phyloP scores from a whole-genome alignment of 2,329 filamentous ascomycete genomes.

The Tolypocladium pustulatum region DNA sequence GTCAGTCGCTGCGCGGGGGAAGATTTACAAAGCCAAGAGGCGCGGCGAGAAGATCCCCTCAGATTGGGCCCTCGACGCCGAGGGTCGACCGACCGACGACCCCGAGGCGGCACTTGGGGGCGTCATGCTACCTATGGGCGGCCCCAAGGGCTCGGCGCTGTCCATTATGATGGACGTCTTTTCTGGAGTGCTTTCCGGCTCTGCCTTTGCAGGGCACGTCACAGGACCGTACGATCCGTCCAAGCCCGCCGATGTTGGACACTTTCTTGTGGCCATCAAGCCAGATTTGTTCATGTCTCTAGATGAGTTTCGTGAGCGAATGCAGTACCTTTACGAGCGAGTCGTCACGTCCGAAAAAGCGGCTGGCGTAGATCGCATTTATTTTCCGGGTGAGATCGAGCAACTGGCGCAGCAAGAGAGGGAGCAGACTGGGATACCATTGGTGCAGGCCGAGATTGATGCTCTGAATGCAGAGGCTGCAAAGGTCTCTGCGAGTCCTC shows the following conservation, averaged over 20 bases:
- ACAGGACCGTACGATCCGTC: slow-evolving; percentile 66
- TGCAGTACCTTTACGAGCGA: slow-evolving; percentile 43
- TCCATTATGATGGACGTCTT: slow-evolving; percentile 87
- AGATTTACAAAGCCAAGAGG: slow-evolving; percentile 60
- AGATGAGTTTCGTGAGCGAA: slow-evolving; percentile 56
- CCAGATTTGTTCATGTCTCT: slow-evolving; percentile 64
- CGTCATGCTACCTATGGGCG: slow-evolving; percentile 80
- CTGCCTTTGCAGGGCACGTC: slow-evolving; percentile 69
- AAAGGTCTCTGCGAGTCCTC: slow-evolving; percentile 23
- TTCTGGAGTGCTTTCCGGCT: slow-evolving; percentile 66
- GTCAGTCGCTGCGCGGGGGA: slow-evolving; percentile 58
- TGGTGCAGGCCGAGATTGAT: slow-evolving; percentile 45
- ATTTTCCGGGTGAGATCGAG: slow-evolving; percentile 54
- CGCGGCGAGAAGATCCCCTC: slow-evolving; percentile 58
- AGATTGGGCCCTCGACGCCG: slow-evolving; percentile 65
- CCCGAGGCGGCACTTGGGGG: slow-evolving; percentile 60
- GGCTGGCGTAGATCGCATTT: slow-evolving; percentile 45
- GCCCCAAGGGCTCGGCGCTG: slow-evolving; percentile 68
- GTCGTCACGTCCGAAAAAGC: slow-evolving; percentile 45
- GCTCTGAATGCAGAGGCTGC: slow-evolving; percentile 43
- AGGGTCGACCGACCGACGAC: slow-evolving; percentile 61
- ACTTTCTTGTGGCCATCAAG: slow-evolving; percentile 63
- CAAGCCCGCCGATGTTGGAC: slow-evolving; percentile 59
- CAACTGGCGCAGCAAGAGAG: slow-evolving; percentile 41
- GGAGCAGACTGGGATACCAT: slow-evolving; percentile 45